Base-by-base conservation (phyloP, 306 rosid genomes). In the Begonia masoniana region DNA sequence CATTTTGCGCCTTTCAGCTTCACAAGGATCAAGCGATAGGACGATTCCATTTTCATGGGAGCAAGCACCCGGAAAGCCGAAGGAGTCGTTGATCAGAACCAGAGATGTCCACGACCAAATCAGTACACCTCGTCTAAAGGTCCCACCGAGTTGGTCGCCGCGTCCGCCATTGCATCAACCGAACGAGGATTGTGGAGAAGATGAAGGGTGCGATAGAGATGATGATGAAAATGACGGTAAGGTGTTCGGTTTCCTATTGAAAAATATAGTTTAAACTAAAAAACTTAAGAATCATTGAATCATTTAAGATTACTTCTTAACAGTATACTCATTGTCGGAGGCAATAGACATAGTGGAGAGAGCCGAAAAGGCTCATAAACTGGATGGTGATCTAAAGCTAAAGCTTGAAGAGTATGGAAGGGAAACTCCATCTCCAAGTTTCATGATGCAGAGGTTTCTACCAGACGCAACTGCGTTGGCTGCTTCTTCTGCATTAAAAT, bases 21-120 rank as follows among this genome's bases (percentile, higher is more conserved):
- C 13, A 47, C 51, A 7, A 57, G 56, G 51, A 70, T 46, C 80
- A 11, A 78, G 76, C 0, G 48, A 21, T 46, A 71, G 76, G 14
- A 57, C 87, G 47, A 68, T 89, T 65, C 97, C 97, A 5, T 89
- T 89, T 68, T 85, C 91, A 1, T 89, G 91, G 94, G 97, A 89
- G 58, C 70, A 65, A 72, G 74, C 76, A 50, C 77, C 97, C 0
- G 91, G 95, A 1, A 85, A 78, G 58, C 89, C 94, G 2, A 89
- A 78, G 62, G 71, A 76, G 2, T 60, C 61, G 4, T 59, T 43
- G 3, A 15, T 46, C 0, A 59, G 43, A 15, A 13, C 13, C 62
- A 46, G 10, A 4, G 45, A 4, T 7, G 58, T 9, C 9, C 42
- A 59, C 2, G 76, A 52, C 5, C 61, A 12, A 43, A 39, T 41